A percentile compares a stretch with the other conserved stretches of the same genome.
Conservation (phyloP, 2,329 filamentous ascomycete genomes). For the Aspergillus sp. region DNA sequence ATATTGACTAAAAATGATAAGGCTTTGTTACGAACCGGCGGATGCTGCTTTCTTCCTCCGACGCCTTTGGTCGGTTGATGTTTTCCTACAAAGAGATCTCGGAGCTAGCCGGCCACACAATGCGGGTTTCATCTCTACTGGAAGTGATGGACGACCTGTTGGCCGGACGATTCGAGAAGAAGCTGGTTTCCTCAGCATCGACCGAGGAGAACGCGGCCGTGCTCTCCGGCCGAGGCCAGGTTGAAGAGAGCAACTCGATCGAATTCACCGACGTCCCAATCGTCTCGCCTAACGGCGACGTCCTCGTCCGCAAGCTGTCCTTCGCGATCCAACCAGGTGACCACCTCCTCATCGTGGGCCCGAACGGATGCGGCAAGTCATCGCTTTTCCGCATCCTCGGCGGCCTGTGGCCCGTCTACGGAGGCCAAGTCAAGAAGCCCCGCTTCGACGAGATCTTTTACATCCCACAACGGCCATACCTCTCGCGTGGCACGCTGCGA, state of each 20-base stretch:
- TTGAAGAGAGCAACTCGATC: conserved; percentile 75
- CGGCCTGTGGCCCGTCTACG: conserved; percentile 95
- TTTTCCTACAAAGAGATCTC: conserved; percentile 97
- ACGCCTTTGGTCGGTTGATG: conserved; percentile 93
- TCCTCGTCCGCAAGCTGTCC: conserved; percentile 74
- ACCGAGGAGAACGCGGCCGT: conserved; percentile 76
- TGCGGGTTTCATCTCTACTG: conserved; percentile 77
- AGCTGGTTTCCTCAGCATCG: conserved; percentile 79
- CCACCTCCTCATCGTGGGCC: conserved; percentile 88
- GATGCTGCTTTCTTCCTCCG: conserved; percentile 84
- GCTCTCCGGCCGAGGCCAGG: conserved; percentile 68
- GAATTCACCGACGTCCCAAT: conserved; percentile 86
- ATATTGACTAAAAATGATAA: conserved; percentile 12
- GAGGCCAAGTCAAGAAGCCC: conserved; percentile 85
- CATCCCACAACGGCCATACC: conserved; percentile 90
- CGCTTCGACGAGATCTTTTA: conserved; percentile 94
- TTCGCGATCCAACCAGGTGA: conserved; percentile 81
- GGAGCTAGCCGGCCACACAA: conserved; percentile 90
- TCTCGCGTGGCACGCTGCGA: conserved; percentile 82
- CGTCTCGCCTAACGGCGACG: conserved; percentile 91
- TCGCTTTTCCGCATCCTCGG: conserved; percentile 93
- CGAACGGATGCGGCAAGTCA: conserved; percentile 95
- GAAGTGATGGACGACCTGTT: conserved; percentile 93
- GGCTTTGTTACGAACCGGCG: conserved; percentile 90
- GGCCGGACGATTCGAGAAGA: conserved; percentile 88